These are phyloP conservation scores for Codiaeum variegatum DNA, from an alignment of 441 rosid species.

Conservation along the genomic window DNA sequence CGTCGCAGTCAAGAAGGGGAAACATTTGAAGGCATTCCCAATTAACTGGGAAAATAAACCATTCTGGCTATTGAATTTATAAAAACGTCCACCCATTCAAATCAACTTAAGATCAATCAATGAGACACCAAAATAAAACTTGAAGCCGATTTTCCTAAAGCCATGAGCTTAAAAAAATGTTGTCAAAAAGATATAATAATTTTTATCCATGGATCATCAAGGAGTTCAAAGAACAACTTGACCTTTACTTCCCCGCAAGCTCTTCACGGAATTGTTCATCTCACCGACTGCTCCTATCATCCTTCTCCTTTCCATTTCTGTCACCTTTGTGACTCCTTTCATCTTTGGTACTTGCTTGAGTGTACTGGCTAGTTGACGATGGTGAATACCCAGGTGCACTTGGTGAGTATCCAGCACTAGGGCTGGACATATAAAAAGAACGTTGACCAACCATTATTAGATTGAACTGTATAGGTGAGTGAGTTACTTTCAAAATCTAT, in stretches of 20 bases:
- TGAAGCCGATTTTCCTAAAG: not conserved
- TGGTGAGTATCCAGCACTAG: conserved; percentile 94
- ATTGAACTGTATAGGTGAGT: not conserved
- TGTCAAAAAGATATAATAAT: not conserved
- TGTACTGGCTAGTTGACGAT: conserved; percentile 86
- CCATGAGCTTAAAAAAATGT: not conserved
- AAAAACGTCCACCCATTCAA: too few species aligned
- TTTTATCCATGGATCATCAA: not conserved
- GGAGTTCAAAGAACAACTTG: conserved; percentile 12
- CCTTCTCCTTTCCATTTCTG: conserved; percentile 42
- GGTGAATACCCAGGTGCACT: conserved; percentile 94
- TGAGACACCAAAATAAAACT: not conserved
- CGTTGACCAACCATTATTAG: not conserved
- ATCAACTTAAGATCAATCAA: too few species aligned
- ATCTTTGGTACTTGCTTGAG: conserved; percentile 61
- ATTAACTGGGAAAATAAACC: too few species aligned
- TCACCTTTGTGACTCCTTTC: conserved; percentile 43
- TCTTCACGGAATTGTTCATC: not conserved
- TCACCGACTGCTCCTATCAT: conserved; percentile 21
- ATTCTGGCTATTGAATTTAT: too few species aligned
- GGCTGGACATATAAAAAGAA: conserved; percentile 33
- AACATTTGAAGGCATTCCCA: not conserved
- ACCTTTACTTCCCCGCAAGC: not conserved
- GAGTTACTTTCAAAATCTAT: not conserved
- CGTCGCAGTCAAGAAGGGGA: not conserved